Base-by-base conservation (phyloP, 179 eudicot species). In the Camellia oleifera region DNA sequence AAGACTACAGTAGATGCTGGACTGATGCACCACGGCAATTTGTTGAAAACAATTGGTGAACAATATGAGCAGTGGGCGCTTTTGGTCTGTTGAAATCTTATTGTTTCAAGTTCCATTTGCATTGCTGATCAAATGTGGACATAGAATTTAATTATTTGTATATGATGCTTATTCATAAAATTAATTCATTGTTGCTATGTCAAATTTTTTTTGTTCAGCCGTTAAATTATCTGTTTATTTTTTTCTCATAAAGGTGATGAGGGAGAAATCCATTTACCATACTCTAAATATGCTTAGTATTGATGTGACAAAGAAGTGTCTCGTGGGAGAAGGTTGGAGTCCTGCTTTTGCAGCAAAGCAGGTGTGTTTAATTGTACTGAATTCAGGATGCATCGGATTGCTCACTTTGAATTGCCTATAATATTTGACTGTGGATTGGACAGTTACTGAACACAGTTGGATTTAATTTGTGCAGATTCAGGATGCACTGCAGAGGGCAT, bases 311-410 rank as follows among this genome's bases (percentile, higher is more conserved):
- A 94, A 92, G 89, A 92, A 94, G 82, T 94, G 98, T 79, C 92
- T 94, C 8, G 97, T 94, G 77, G 98, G 91, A 74, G 98, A 94
- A 88, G 98, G 98, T 15, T 94, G 98, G 98, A 86, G 97, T 83
- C 98, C 98, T 78, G 88, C 90, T 80, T 92, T 89, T 85, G 91
- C 97, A 12, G 84, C 93, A 73, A 89, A 86, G 74, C 89, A 94
- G 97, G 98, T 92, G 58, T 64, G 32, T 79, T 44, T 65, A 73
- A 58, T 18, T 78, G 14, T 78, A 3, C 71, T 63, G 6, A 32
- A 54, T 62, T 63, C 54, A 76, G 42, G 32, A 26, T 61, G 11
- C 80, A 60, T 77, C 57, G 26, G 63, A 11, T 77, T 75, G 18
- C 26, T 68, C 45, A 23, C 15, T 76, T 69, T 68, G 62, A 26